Conservation (phyloP, 768 basidiomycete genomes). For the Lactifluus rugatus region DNA sequence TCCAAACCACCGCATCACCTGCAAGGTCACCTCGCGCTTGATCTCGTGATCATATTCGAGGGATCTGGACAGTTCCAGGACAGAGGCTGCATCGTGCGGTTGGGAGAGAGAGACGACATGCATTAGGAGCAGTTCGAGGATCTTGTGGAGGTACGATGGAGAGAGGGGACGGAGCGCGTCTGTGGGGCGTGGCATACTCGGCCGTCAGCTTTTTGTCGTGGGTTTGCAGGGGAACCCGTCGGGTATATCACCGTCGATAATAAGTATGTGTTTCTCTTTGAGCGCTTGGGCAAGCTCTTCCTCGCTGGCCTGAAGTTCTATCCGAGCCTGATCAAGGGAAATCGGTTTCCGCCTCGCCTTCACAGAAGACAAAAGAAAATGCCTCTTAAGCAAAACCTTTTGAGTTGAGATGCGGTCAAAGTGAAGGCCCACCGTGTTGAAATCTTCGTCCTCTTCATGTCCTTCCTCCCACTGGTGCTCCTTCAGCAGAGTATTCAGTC, state of each 20-base stretch:
- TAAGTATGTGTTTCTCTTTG: conserved; percentile 58
- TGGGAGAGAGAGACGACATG: conserved; percentile 57
- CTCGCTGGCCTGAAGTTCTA: conserved; percentile 75
- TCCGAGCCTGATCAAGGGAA: conserved; percentile 52
- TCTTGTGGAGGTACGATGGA: conserved; percentile 49
- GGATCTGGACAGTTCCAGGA: conserved; percentile 48
- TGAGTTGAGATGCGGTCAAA: background rate
- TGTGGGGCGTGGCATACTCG: conserved; percentile 22
- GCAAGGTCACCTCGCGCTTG: conserved; percentile 45
- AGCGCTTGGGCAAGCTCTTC: conserved; percentile 58
- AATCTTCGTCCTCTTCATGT: conserved; percentile 36
- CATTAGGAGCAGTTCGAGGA: conserved; percentile 70
- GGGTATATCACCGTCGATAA: conserved; percentile 46
- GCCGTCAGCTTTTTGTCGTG: background rate
- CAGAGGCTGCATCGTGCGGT: conserved; percentile 40
- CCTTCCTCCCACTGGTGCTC: conserved; percentile 65
- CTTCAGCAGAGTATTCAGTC: conserved; percentile 48
- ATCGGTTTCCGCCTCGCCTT: conserved; percentile 31
- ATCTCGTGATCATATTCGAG: conserved; percentile 71
- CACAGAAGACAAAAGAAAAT: background rate
- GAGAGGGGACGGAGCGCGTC: conserved; percentile 69
- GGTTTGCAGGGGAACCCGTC: background rate
- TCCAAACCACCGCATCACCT: conserved; percentile 83
- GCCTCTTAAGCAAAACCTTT: background rate
- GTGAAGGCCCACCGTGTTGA: conserved; percentile 22